phyloP scores from a whole-genome alignment of 148 eudicot species.

The Diospyros lotus region DNA sequence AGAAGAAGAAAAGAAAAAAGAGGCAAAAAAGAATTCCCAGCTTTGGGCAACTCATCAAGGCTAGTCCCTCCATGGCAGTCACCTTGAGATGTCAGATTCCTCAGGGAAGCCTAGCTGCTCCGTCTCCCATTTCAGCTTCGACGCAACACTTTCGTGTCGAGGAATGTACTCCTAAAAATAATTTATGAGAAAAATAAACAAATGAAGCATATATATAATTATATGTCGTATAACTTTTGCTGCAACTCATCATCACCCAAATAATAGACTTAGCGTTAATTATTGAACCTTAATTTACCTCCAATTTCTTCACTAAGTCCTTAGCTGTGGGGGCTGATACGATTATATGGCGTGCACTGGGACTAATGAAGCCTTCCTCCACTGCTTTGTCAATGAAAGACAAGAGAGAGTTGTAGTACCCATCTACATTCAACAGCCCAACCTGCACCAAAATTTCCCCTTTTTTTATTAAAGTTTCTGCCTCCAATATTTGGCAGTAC shows the following conservation, averaged over 20 bases:
- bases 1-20: slow-evolving; percentile 17
- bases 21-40: slow-evolving; percentile 27
- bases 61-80: slow-evolving; percentile 6
- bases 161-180: slow-evolving; percentile 38
- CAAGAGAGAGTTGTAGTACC: slow-evolving; percentile 44
- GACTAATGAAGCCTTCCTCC: slow-evolving; percentile 40
- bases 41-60: background rate
- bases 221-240: too few relatives aligned
- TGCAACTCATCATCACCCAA: background rate
- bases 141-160: slow-evolving; percentile 40
- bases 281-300: slow-evolving; percentile 15
- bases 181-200: background rate
- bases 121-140: slow-evolving; percentile 43
- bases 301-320: slow-evolving; percentile 33
- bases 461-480: too few relatives aligned
- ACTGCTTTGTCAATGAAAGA: slow-evolving; percentile 50
- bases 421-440: slow-evolving; percentile 50
- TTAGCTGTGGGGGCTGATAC: slow-evolving; percentile 35
- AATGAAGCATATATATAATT: too few relatives aligned
- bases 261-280: background rate
- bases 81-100: slow-evolving; percentile 28
- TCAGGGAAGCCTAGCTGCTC: slow-evolving; percentile 40
- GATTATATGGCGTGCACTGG: slow-evolving; percentile 34
- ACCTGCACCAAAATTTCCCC: slow-evolving; percentile 22
- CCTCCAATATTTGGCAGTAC: too few relatives aligned